Percentiles rank a stretch among this genome's conserved stretches.
phyloP scores from a whole-genome alignment of 352 stramenopile species.

The Thalassiosira hispida region DNA sequence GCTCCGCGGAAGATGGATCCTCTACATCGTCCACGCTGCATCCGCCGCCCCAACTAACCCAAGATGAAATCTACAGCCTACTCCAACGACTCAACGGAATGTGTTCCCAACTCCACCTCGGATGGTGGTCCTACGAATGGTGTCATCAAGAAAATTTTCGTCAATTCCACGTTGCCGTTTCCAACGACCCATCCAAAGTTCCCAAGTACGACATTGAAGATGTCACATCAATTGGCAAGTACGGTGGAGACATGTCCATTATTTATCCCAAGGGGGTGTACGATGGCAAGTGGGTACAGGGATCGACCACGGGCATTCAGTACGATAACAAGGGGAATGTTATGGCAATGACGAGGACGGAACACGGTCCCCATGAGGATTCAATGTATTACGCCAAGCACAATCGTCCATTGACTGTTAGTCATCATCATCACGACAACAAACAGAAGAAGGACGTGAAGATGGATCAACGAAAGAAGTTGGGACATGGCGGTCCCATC shows the following conservation, averaged over 20 bases:
- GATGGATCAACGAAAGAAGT: neutral
- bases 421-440: too few species aligned
- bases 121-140: conserved; percentile 86
- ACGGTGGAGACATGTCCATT: conserved; percentile 28
- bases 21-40: neutral
- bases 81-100: conserved; percentile 59
- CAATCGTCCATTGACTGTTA: neutral
- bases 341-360: neutral
- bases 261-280: conserved; percentile 36
- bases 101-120: conserved; percentile 74
- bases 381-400: neutral
- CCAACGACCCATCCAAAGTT: neutral
- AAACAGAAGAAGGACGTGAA: neutral
- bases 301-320: conserved; percentile 7
- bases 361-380: conserved; percentile 26
- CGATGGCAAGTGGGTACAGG: conserved; percentile 14
- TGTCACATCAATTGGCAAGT: conserved; percentile 43
- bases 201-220: conserved; percentile 46
- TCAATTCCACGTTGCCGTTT: conserved; percentile 65
- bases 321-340: conserved; percentile 6
- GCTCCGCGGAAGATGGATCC: neutral
- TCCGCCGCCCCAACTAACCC: conserved; percentile 1
- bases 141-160: conserved; percentile 60
- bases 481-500: conserved; percentile 17
- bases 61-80: conserved; percentile 22